Conservation (phyloP, 768 basidiomycete genomes). For the Paxillus rubicundulus region DNA sequence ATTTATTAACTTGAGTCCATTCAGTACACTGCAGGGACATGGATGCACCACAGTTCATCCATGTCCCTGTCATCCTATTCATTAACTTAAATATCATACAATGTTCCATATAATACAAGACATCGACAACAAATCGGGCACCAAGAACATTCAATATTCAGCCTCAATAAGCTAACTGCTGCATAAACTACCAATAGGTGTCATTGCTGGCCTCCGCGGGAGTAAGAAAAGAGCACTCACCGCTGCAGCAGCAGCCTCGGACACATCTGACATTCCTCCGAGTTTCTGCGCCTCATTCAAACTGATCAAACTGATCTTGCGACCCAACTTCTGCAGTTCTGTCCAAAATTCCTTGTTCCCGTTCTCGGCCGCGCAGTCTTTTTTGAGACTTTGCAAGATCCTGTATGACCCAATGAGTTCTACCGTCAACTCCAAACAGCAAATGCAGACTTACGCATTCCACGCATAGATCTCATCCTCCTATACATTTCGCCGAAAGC, state of each 20-base stretch:
- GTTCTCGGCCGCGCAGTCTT: constrained; percentile 48
- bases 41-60: too few relatives aligned
- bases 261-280: constrained; percentile 56
- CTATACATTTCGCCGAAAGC: constrained; percentile 31
- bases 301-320: constrained; percentile 58
- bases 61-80: too few relatives aligned
- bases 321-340: constrained; percentile 49
- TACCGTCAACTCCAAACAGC: background rate
- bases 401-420: constrained; percentile 33
- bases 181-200: constrained; percentile 20
- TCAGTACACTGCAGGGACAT: too few relatives aligned
- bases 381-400: constrained; percentile 58
- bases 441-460: constrained; percentile 56
- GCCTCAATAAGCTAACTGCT: constrained; percentile 9
- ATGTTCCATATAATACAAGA: too few relatives aligned
- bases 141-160: too few relatives aligned
- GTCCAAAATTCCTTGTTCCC: constrained; percentile 73
- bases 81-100: too few relatives aligned
- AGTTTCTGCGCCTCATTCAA: constrained; percentile 56
- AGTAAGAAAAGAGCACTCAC: constrained; percentile 37
- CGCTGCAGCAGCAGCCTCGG: constrained; percentile 51
- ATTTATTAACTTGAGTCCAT: too few relatives aligned
- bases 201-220: background rate
- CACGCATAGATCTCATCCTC: constrained; percentile 83
- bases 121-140: too few relatives aligned